phyloP scores from a whole-genome alignment of 1,139 yeast genomes.

The Protomyces inouyei region DNA sequence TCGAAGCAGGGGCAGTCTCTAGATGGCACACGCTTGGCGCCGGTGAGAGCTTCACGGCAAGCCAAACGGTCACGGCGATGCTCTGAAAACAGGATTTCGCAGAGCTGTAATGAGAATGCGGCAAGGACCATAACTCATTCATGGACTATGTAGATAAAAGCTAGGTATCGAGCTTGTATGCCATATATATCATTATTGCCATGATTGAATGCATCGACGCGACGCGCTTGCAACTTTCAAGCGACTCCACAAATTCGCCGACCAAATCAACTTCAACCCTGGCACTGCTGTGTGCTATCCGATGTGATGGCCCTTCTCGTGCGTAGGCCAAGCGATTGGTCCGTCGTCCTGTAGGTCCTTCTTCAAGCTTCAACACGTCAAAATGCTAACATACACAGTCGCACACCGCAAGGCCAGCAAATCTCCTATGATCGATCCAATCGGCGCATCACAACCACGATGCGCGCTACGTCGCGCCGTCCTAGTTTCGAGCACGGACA shows the following conservation, averaged over 20 bases:
- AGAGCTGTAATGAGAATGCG: no score
- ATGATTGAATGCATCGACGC: no score
- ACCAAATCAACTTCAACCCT: background rate
- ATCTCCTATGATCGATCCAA: background rate
- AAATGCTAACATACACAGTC: background rate
- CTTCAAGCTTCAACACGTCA: background rate
- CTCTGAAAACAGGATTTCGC: slow-evolving; percentile 5
- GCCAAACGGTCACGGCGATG: slow-evolving; percentile 48
- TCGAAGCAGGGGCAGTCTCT: slow-evolving; percentile 86
- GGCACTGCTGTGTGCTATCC: background rate
- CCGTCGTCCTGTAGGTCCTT: slow-evolving; percentile 12
- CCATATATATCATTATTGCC: background rate
- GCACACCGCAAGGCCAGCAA: slow-evolving; percentile 2
- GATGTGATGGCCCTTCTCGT: slow-evolving; percentile 13
- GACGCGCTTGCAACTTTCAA: background rate
- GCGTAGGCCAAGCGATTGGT: slow-evolving; percentile 21
- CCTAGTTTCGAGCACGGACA: background rate
- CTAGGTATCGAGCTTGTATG: background rate
- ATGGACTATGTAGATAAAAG: no score
- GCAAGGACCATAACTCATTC: no score
- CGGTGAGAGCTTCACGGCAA: slow-evolving; percentile 66
- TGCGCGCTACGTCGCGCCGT: background rate
- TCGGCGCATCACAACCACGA: background rate
- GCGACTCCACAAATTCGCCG: background rate
- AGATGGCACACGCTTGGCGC: slow-evolving; percentile 58